Conservation (phyloP, 352 stramenopile genomes). For the Pelagophyceae sp. region DNA sequence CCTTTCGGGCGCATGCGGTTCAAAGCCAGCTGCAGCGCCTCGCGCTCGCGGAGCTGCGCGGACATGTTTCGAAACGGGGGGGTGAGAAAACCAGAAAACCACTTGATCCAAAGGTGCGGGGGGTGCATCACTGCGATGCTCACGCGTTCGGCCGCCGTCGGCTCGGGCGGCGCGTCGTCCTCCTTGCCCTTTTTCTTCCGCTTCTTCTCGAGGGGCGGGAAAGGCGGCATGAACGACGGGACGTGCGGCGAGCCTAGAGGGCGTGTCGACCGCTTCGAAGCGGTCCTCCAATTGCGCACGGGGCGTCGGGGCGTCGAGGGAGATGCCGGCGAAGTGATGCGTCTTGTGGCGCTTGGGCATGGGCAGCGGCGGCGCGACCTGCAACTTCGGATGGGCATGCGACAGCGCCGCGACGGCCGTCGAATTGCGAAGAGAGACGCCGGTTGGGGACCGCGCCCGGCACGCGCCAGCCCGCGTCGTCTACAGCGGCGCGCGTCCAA, state of each 20-base stretch:
- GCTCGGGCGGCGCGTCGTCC: background rate
- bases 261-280: background rate
- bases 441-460: too few relatives aligned
- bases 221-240: conserved; percentile 6
- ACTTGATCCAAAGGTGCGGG: background rate
- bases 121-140: background rate
- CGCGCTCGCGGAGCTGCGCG: background rate
- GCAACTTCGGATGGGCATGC: too few relatives aligned
- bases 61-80: too few relatives aligned
- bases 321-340: background rate
- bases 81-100: too few relatives aligned
- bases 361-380: background rate
- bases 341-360: background rate
- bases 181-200: background rate
- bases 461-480: background rate
- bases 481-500: too few relatives aligned
- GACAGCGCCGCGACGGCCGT: too few relatives aligned
- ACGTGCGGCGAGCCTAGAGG: background rate
- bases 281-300: background rate
- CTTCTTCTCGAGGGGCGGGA: background rate
- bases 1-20: background rate
- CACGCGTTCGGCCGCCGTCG: background rate
- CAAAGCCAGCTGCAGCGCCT: conserved; percentile 14
- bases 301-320: background rate
- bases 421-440: too few relatives aligned